Evolutionary conservation across 2,329 filamentous ascomycete genomes (phyloP), one percentile per base, ranked within the genome.

Genomic region (Colletotrichum truncatum): DNA sequence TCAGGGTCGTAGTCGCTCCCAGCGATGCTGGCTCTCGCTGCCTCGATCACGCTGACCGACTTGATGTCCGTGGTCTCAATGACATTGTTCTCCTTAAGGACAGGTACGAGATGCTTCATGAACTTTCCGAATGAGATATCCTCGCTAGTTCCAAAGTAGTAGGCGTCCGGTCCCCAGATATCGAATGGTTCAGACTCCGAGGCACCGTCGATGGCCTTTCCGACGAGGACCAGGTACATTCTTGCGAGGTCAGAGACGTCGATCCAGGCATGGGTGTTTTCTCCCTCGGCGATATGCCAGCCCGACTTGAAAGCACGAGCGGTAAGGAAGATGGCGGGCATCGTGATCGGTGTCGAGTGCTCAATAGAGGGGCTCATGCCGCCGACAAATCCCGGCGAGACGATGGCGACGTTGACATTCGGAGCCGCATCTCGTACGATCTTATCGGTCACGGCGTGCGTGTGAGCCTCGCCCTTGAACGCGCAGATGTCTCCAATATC

Each of bases 361-460:
- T 62, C 28, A 7, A 70, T 57, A 12, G 65, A 70, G 3, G 66
- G 62, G 38, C 65, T 69, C 51, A 66, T 64, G 38, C 70, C 70
- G 38, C 66, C 66, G 9, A 70, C 68, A 28, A 66, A 67, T 4
- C 65, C 69, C 5, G 68, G 67, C 4, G 67, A 65, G 16, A 59
- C 28, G 26, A 62, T 57, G 51, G 58, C 58, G 9, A 62, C 58
- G 14, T 62, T 62, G 39, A 57, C 51, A 3, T 54, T 12, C 2
- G 28, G 5, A 10, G 57, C 48, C 4, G 57, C 57, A 18, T 55
- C 57, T 9, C 54, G 54, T 6, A 57, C 54, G 18, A 57, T 57
- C 54, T 57, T 57, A 23, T 57, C 54, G 6, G 54, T 57, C 10
- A 57, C 54, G n/a, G 54, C 54, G 23, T 57, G 54, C 21, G 54